Base-by-base conservation (phyloP, 1,284 basidiomycete species). In the Trichosporon ovoides region DNA sequence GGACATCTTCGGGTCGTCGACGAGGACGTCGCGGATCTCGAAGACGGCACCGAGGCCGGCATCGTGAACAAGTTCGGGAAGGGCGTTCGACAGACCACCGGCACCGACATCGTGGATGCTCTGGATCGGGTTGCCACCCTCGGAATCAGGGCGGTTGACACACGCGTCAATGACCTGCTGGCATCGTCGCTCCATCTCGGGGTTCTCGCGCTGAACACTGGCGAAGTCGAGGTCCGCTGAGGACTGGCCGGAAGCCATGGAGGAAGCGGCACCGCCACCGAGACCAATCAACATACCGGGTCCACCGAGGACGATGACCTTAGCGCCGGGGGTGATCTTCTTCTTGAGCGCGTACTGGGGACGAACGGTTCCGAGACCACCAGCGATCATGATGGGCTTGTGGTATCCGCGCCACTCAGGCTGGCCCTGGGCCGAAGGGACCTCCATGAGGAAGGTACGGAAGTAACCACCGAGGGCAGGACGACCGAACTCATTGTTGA, bases 381-480 rank as follows among this genome's bases (percentile, higher is more conserved):
- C 95, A 16, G 96, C 96, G 64, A 98, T 88, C 96, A 99, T 99
- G 80, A 99, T 97, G 13, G 95, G 95, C 77, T 99, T 99, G 80
- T 98, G 96, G 79, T 97, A 99, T 0, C 95, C 95, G 58, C 93
- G 82, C 71, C 74, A 77, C 63, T 78, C 75, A n/a, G 65, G 61
- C 37, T 61, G 61, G n/a, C 94, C 81, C 72, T 93, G 87, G 51
- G 66, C 62, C 1, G 71, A 66, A 11, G 82, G 74, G 0, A 90
- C 82, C 43, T 83, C 82, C 75, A 94, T 87, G 18, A 85, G 83
- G 78, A 93, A 95, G 0, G 93, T 93, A 53, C 92, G 84, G 81
- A 92, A 95, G 79, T 69, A 77, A 0, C 90, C 89, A 3, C 84
- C 81, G 65, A 89, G 83, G 54, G 83, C 93, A 0, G 96, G 95